phyloP scores from a whole-genome alignment of 2,329 filamentous ascomycete genomes.

The Macrophomina phaseolina region DNA sequence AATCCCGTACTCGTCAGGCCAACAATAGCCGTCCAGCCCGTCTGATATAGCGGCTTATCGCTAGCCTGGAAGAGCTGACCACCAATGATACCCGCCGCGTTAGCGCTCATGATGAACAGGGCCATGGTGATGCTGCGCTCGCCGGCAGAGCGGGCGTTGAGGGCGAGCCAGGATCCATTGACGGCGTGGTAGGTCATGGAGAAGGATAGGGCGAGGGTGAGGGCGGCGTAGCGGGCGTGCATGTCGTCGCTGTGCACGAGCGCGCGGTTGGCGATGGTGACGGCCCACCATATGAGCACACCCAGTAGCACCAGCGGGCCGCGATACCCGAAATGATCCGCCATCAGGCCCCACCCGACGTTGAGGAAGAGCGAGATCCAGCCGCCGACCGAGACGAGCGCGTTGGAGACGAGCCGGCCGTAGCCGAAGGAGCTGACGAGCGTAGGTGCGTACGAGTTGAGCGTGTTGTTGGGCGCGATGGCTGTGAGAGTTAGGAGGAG shows the following conservation, averaged over 20 bases:
- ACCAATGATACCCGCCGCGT: conserved; percentile 32
- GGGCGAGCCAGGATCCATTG: conserved; percentile 33
- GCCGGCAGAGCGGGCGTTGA: conserved; percentile 31
- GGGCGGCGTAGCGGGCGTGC: conserved; percentile 26
- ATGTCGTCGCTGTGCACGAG: conserved; percentile 5
- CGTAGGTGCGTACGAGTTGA: conserved; percentile 42
- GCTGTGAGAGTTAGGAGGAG: conserved; percentile 41
- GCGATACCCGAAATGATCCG: conserved; percentile 21
- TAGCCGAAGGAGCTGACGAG: conserved; percentile 39
- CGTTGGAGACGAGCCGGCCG: conserved; percentile 37
- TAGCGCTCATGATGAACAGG: conserved; percentile 34
- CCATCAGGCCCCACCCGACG: conserved; percentile 28
- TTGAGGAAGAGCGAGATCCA: conserved; percentile 36
- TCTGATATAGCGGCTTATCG: conserved; percentile 30
- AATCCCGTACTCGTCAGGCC: conserved; percentile 25
- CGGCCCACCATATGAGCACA: conserved; percentile 27
- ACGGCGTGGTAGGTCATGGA: conserved; percentile 28
- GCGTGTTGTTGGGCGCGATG: conserved; percentile 39
- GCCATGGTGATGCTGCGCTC: conserved; percentile 33
- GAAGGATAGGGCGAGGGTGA: conserved; percentile 26
- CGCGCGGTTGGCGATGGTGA: conserved; percentile 26
- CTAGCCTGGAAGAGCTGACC: conserved; percentile 31
- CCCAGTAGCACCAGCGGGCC: conserved; percentile 26
- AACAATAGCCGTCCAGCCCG: conserved; percentile 31
- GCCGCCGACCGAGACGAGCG: conserved; percentile 41